Evolutionary conservation across 169 alveolate genomes (phyloP).

Genomic region (Perkinsus chesapeaki): DNA sequence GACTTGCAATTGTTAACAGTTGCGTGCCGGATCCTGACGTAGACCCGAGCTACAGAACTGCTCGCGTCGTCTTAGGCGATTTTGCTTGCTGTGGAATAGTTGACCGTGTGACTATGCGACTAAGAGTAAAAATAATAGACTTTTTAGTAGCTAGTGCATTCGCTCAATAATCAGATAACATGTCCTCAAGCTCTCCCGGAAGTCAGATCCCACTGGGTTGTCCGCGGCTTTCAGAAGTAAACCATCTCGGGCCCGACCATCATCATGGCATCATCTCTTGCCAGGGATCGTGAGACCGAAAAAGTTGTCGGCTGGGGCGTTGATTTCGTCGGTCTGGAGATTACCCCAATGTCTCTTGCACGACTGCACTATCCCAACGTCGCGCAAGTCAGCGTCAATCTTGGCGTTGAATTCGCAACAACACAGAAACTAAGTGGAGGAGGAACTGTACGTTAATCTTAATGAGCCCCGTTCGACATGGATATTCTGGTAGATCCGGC

Average conservation of each 20-base stretch:
- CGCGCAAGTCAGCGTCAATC: neutral
- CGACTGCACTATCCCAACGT: neutral
- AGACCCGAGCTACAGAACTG: neutral
- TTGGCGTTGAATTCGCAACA: neutral
- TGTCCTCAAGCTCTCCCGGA: neutral
- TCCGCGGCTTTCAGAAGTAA: neutral
- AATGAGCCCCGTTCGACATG: neutral
- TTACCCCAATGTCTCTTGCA: neutral
- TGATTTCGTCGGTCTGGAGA: neutral
- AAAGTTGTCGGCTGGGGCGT: neutral
- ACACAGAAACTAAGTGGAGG: neutral
- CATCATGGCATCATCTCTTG: neutral
- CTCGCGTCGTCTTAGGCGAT: neutral
- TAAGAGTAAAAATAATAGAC: neutral
- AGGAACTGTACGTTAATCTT: neutral
- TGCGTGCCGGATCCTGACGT: neutral
- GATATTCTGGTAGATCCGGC: neutral
- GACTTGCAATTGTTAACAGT: neutral
- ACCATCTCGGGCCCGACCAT: too few relatives aligned
- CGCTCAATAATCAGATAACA: neutral
- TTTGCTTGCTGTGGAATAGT: neutral
- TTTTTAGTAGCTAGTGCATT: too few relatives aligned
- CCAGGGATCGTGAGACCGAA: neutral
- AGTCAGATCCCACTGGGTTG: neutral
- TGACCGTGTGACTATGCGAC: neutral